Base-by-base conservation (phyloP, 768 basidiomycete genomes). In the Tulasnella sp. region DNA sequence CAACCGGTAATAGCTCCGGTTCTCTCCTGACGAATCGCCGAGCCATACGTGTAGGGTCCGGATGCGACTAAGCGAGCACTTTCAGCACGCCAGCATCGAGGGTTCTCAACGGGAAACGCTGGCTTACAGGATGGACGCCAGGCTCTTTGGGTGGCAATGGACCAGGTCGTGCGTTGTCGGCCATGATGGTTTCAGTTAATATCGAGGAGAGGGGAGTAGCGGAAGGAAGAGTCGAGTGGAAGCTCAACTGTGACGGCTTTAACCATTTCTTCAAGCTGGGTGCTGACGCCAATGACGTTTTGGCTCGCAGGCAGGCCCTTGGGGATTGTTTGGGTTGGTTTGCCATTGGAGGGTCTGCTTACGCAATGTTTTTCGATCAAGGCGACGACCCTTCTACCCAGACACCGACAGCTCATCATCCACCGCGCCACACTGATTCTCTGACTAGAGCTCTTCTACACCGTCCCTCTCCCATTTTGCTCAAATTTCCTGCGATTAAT, bases 81-180 rank as follows among this genome's bases (percentile, higher is more conserved):
- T 16, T 37, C 12, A 37, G 11, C 14, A 37, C 1, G 37, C 16
- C 64, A 16, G 31, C n/a, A 34, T 37, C 18, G 31, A 69, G 14
- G 20, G 14, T 37, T 69, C 37, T 31, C 9, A 34, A 31, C 3
- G 28, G 14, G n/a, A 28, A 37, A 37, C 6, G 60, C 8, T 5
- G 0, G 64, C 28, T 28, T 69, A 69, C 64, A 69, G 64, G 64
- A 22, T 69, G 64, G 28, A 37, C 31, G 64, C 64, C 64, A 22
- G 64, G 64, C 64, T 69, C 64, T 37, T 64, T 69, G 34, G 64
- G 64, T 6, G 64, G 64, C 34, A 69, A 69, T 14, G 64, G 64
- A 69, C 64, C 64, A 28, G 64, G 64, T 28, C 20, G 64, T 69
- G 31, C 37, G 64, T 69, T 69, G 64, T 69, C 64, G 8, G 64